Conservation (phyloP, 768 basidiomycete genomes). For the Leccinum variicolor region DNA sequence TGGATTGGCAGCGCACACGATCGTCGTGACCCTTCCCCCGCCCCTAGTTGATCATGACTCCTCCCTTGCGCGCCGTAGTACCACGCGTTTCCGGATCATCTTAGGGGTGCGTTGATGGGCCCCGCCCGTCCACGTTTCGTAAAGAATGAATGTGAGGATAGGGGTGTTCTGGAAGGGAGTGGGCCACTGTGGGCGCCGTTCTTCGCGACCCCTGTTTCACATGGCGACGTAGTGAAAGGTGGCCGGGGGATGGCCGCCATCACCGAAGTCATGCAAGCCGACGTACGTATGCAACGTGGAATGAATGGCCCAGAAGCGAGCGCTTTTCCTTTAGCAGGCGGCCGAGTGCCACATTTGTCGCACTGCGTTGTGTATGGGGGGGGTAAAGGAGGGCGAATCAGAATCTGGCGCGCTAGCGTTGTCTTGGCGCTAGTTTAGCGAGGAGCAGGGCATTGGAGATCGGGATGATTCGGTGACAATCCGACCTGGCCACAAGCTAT, state of each 20-base stretch:
- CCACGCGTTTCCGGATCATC: background rate
- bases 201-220: background rate
- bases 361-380: too few relatives aligned
- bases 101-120: background rate
- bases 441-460: background rate
- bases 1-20: background rate
- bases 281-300: background rate
- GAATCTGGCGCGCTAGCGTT: too few relatives aligned
- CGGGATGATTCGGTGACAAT: background rate
- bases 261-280: background rate
- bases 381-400: too few relatives aligned
- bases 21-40: background rate
- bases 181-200: background rate
- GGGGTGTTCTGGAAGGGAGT: background rate
- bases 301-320: background rate
- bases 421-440: background rate
- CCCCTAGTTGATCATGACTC: background rate
- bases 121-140: background rate
- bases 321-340: background rate
- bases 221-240: background rate
- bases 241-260: background rate
- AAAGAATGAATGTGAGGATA: background rate
- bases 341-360: too few relatives aligned
- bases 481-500: too few relatives aligned
- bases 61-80: background rate